Evolutionary conservation across 1,139 yeast species (phyloP), one percentile per base, ranked within the genome.

Genomic region (Dujonia santamariae): DNA sequence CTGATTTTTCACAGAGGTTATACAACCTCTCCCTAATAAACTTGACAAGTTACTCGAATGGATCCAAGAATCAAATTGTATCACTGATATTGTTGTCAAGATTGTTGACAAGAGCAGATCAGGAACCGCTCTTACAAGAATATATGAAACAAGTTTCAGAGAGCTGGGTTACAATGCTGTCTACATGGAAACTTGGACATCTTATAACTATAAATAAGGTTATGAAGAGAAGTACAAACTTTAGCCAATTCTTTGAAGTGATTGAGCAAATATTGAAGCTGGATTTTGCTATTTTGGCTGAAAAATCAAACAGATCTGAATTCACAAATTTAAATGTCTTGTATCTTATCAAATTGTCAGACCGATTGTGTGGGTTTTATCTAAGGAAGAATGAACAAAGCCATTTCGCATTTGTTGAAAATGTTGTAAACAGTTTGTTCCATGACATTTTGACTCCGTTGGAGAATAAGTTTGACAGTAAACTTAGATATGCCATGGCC

Each of bases 71-170:
- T 19, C 68, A 46, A 32, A 38, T 64, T 7, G 53, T 56, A 0
- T 41, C 69, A 1, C 68, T 63, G 67, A 54, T 62, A 3, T 37
- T 68, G 11, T 37, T 68, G 8, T 57, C 73, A 1, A 47, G 69
- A 35, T 46, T 69, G n/a, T 36, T 67, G 4, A 51, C 63, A 3
- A 40, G 75, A 34, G 46, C 59, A 1, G 74, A 69, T 38, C 40
- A 34, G 13, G 28, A 31, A 0, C 41, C 39, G 3, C 34, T 51
- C 12, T 41, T 63, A 13, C 31, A 42, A 2, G n/a, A 20, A 1
- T 67, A 61, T 41, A 15, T 27, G 8, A 14, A 22, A 7, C 18
- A 7, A 14, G 12, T 11, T 4, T 11, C 18, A 4, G 13, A 21
- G 24, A 19, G n/a, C 8, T n/a, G 3, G 19, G 18, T 4, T 11